Conservation (phyloP, 1,284 basidiomycete species). For the Pseudozyma tsukubaensis region DNA sequence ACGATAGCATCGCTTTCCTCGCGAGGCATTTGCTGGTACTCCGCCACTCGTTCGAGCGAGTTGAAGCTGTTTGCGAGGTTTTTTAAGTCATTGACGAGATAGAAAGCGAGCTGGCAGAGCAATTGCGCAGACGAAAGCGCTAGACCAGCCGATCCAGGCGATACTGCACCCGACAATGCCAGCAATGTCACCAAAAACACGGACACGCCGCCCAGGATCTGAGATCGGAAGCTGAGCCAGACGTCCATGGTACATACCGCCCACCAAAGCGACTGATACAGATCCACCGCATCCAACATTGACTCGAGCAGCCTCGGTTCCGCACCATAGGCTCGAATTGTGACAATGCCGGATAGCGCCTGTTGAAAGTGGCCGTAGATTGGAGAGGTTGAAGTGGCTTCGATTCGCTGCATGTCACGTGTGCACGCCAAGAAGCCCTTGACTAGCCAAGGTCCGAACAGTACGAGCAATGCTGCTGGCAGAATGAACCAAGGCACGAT, state of each 20-base stretch:
- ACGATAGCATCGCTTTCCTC: slow-evolving; percentile 73
- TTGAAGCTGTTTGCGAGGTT: slow-evolving; percentile 72
- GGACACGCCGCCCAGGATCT: slow-evolving; percentile 52
- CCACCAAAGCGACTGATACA: slow-evolving; percentile 62
- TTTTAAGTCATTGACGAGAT: slow-evolving; percentile 52
- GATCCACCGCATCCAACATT: slow-evolving; percentile 51
- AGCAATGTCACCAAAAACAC: slow-evolving; percentile 72
- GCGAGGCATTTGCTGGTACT: slow-evolving; percentile 87
- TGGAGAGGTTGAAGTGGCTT: slow-evolving; percentile 64
- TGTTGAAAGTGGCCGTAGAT: slow-evolving; percentile 63
- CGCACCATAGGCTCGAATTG: slow-evolving; percentile 62
- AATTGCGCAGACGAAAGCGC: slow-evolving; percentile 76
- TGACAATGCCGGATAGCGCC: slow-evolving; percentile 61
- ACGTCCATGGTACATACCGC: slow-evolving; percentile 65
- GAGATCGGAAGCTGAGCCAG: slow-evolving; percentile 54
- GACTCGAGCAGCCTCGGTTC: slow-evolving; percentile 53
- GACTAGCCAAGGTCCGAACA: slow-evolving; percentile 54
- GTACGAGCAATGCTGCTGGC: slow-evolving; percentile 43
- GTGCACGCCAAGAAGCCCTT: slow-evolving; percentile 56
- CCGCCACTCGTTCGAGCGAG: slow-evolving; percentile 85
- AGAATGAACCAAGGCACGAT: slow-evolving; percentile 62
- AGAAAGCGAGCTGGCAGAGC: slow-evolving; percentile 52
- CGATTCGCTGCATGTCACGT: slow-evolving; percentile 66
- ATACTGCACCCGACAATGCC: slow-evolving; percentile 77
- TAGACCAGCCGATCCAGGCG: slow-evolving; percentile 82